Evolutionary conservation across 768 basidiomycete genomes (phyloP).

Genomic region (Leccinum aurantiacum): DNA sequence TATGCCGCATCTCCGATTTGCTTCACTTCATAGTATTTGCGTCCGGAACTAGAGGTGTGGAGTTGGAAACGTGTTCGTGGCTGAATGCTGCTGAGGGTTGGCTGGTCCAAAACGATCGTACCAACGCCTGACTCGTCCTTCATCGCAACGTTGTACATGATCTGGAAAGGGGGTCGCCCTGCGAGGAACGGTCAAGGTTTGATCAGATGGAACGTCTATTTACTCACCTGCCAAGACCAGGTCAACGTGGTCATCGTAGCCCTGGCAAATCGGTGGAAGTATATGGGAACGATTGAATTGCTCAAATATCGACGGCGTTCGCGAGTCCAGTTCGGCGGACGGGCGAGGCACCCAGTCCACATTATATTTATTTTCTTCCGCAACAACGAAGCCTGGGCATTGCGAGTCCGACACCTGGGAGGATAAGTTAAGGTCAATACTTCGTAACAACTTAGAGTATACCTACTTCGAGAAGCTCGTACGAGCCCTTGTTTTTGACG

Average conservation of each 20-base stretch:
- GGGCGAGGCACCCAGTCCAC: conserved; percentile 85
- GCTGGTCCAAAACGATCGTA: conserved; percentile 70
- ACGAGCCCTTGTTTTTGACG: conserved; percentile 74
- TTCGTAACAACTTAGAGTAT: conserved; percentile 4
- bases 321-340: conserved; percentile 61
- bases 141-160: conserved; percentile 83
- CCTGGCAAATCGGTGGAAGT: conserved; percentile 78
- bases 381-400: conserved; percentile 73
- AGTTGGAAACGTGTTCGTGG: conserved; percentile 77
- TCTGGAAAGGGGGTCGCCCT: conserved; percentile 93
- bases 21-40: conserved; percentile 88
- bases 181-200: conserved; percentile 1
- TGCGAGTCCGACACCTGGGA: conserved; percentile 75
- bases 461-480: conserved; percentile 68
- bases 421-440: background rate
- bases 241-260: conserved; percentile 76
- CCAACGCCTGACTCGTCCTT: conserved; percentile 67
- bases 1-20: conserved; percentile 86
- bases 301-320: conserved; percentile 56
- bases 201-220: background rate
- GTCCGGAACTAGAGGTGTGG: conserved; percentile 72
- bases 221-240: conserved; percentile 72
- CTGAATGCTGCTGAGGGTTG: conserved; percentile 84
- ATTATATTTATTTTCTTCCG: conserved; percentile 59
- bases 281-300: conserved; percentile 72